Evolutionary conservation across 1,284 basidiomycete genomes (phyloP), one percentile per base, ranked within the genome.

Genomic region (Xerocomus amazonicus): DNA sequence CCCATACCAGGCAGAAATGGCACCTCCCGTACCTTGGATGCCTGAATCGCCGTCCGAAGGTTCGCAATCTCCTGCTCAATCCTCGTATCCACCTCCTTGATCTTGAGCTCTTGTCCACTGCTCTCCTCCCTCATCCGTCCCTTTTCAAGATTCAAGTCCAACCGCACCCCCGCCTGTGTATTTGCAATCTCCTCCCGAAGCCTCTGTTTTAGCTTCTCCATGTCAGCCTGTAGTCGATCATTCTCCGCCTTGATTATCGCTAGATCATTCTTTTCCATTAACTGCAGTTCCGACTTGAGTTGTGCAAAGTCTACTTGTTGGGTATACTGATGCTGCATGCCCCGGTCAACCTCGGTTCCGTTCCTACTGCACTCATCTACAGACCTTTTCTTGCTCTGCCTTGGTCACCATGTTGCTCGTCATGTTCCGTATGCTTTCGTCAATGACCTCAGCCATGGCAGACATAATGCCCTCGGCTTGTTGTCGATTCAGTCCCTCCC

Each of bases 271-370:
- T 96, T 95, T 75, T 97, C 95, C 76, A 93, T 90, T 38, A 99
- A 75, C 71, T 97, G 92, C 28, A 99, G 78, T 67, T 97, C 96
- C 14, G 93, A 96, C 72, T 98, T 98, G 58, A 97, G 84, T 65
- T 95, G 88, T 6, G 94, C 91, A 69, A 99, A 98, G 72, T 98
- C 96, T 53, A 99, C 95, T 76, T 97, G 91, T 66, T 95, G 92
- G 23, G 91, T 94, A 67, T 96, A 96, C 60, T 92, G 90, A 68
- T 92, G 87, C 92, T 93, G 55, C 35, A 26, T 16, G 6, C 35
- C 17, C 38, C 17, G 35, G 48, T 64, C 55, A 66, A 31, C 38
- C 31, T 9, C 32, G 9, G 16, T n/a, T 28, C 9, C 9, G 19
- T 19, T 23, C 39, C 3, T 10, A 41, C 13, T 26, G 23, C 37